Conservation (phyloP, 257 asterid genomes). For the Penstemon barbatus region DNA sequence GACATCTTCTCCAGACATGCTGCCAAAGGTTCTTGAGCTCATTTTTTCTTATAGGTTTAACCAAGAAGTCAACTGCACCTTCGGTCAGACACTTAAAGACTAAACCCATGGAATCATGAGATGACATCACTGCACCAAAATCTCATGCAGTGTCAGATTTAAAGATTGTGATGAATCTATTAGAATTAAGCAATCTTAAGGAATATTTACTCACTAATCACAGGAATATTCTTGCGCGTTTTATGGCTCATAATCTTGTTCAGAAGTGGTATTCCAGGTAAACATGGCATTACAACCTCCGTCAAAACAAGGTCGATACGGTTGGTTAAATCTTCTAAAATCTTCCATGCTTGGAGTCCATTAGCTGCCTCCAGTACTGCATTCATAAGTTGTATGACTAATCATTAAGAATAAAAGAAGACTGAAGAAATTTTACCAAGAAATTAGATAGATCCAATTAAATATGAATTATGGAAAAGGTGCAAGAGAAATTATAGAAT, state of each 20-base stretch:
- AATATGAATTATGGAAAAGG: slow-evolving; percentile 16
- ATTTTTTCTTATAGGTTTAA: slow-evolving; percentile 90
- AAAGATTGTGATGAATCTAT: slow-evolving; percentile 16
- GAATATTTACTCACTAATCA: slow-evolving; percentile 65
- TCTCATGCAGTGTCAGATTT: slow-evolving; percentile 31
- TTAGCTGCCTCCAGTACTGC: slow-evolving; percentile 77
- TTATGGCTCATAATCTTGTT: slow-evolving; percentile 83
- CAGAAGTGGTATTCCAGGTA: slow-evolving; percentile 80
- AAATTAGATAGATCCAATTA: background rate
- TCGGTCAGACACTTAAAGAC: slow-evolving; percentile 89
- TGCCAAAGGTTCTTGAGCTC: slow-evolving; percentile 97
- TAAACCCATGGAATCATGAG: slow-evolving; percentile 87
- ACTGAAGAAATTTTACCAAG: background rate
- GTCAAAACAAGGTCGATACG: slow-evolving; percentile 77
- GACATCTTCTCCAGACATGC: slow-evolving; percentile 95
- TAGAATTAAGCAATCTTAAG: background rate
- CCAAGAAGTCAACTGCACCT: slow-evolving; percentile 97
- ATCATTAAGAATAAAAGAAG: background rate
- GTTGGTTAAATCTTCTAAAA: slow-evolving; percentile 67
- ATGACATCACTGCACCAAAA: slow-evolving; percentile 89
- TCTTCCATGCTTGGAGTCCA: slow-evolving; percentile 90
- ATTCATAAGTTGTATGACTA: slow-evolving; percentile 23
- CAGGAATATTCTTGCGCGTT: slow-evolving; percentile 78
- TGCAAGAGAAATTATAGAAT: background rate
- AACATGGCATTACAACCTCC: slow-evolving; percentile 75